Evolutionary conservation across 129 eudicot species (phyloP), one percentile per base, ranked within the genome.

Genomic region (Erigeron canadensis): DNA sequence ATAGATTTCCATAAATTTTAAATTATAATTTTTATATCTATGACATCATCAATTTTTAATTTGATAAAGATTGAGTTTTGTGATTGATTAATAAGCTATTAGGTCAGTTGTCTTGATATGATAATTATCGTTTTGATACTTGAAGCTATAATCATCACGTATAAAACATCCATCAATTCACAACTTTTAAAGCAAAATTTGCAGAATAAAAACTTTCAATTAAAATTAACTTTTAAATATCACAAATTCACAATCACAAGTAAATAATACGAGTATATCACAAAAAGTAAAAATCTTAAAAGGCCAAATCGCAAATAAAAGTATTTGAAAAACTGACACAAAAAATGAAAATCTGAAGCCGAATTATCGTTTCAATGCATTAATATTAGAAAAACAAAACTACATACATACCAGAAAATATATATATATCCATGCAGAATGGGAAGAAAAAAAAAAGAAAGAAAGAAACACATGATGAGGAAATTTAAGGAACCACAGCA

Each of bases 341-440:
- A 34, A 50, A 13, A 34, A 13, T 7, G 48, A 54, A 70, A 70
- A 44, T 50, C 53, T 56, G 51, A 56, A 71, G 51, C 66, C 8
- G 8, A 57, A 7, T 54, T 39, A 4, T 0, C 4, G 54, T 51
- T 6, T 9, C 39, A 12, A 8, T 53, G 48, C 5, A 16, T 69
- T 69, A 50, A 50, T 4, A 50, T 50, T 15, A 15, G 13, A 51
- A 54, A 4, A 55, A 38, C 75, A 72, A 13, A 57, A 71, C 43
- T 17, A 72, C 8, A 53, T 1, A 53, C 1, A 59, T 2, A 43
- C 18, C 1, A 43, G 3, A 41, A 12, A 69, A 6, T 0, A 59
- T 6, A 0, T 9, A 46, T 43, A 28, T 18, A 47, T 73, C 50
- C 68, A 72, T 72, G 67, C 58, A 28, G 21, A 12, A 45, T 1